phyloP scores from a whole-genome alignment of 2,329 filamentous ascomycete species.

The Cladosporium sp. region DNA sequence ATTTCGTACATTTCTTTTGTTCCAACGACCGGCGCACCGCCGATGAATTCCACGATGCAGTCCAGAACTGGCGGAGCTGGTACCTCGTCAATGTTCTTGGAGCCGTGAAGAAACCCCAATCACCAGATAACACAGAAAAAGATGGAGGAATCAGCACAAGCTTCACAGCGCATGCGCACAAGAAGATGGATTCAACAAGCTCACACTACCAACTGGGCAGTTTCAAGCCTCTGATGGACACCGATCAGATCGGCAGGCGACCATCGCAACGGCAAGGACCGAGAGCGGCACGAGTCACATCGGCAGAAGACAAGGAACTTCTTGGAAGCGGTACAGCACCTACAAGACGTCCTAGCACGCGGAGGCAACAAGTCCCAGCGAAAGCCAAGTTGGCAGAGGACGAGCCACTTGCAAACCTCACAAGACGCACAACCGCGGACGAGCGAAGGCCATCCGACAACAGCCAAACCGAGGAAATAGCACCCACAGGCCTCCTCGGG shows the following conservation, averaged over 20 bases:
- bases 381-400: constrained; percentile 34
- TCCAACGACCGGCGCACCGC: constrained; percentile 71
- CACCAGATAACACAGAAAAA: constrained; percentile 8
- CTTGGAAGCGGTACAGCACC: constrained; percentile 24
- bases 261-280: constrained; percentile 18
- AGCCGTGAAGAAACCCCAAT: constrained; percentile 46
- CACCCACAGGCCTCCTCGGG: constrained; percentile 50
- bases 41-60: constrained; percentile 65
- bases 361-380: constrained; percentile 36
- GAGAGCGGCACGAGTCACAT: constrained; percentile 5
- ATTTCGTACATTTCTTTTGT: constrained; percentile 90
- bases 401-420: constrained; percentile 37
- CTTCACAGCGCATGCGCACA: constrained; percentile 17
- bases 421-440: constrained; percentile 15
- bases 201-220: constrained; percentile 63
- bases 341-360: constrained; percentile 12
- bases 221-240: constrained; percentile 67
- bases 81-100: constrained; percentile 76
- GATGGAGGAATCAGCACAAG: constrained; percentile 15
- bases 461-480: constrained; percentile 42
- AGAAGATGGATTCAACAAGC: constrained; percentile 40
- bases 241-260: constrained; percentile 56
- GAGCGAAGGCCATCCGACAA: constrained; percentile 13
- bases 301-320: constrained; percentile 14
- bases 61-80: constrained; percentile 89